A percentile compares a stretch with the other conserved stretches of the same genome.
Conservation (phyloP, 2,329 filamentous ascomycete genomes). For the Neofusicoccum laricinum region DNA sequence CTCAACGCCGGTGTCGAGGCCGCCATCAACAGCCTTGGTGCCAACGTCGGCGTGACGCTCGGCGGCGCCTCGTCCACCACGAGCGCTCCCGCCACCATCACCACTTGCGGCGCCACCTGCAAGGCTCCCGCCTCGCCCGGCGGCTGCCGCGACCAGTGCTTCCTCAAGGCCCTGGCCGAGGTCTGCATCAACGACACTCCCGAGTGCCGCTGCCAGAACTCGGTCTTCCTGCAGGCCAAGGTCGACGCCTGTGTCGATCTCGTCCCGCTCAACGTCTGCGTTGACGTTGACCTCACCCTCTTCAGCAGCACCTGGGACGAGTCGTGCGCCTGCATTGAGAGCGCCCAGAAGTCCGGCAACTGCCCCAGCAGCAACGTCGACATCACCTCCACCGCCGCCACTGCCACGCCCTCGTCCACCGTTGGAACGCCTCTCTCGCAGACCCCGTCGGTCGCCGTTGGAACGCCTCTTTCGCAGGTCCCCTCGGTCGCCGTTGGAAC, state of each 20-base stretch:
- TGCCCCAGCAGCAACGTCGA: not conserved
- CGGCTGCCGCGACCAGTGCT: constrained; percentile 16
- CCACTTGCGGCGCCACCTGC: constrained; percentile 11
- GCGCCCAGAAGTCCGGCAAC: not conserved
- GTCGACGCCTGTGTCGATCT: constrained; percentile 16
- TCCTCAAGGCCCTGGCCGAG: constrained; percentile 14
- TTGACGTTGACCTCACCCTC: constrained; percentile 13
- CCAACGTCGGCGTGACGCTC: not conserved
- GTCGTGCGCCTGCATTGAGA: constrained; percentile 14
- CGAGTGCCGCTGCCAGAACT: constrained; percentile 15
- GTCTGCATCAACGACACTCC: constrained; percentile 11
- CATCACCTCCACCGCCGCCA: not conserved
- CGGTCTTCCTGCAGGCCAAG: constrained; percentile 11
- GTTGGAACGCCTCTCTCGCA: not conserved
- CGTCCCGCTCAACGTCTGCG: constrained; percentile 15
- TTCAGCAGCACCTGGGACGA: constrained; percentile 15
- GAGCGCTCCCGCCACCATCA: not conserved
- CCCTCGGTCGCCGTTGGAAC: not conserved
- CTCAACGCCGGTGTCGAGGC: not conserved
- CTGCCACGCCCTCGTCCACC: not conserved
- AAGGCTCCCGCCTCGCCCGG: constrained; percentile 3
- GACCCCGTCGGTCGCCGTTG: not conserved
- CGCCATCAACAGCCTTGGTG: not conserved
- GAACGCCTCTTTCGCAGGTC: not conserved
- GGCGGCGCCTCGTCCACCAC: not conserved